These are phyloP conservation scores for Boletus coccyginus DNA, from an alignment of 768 basidiomycete species.

Conservation along the genomic window DNA sequence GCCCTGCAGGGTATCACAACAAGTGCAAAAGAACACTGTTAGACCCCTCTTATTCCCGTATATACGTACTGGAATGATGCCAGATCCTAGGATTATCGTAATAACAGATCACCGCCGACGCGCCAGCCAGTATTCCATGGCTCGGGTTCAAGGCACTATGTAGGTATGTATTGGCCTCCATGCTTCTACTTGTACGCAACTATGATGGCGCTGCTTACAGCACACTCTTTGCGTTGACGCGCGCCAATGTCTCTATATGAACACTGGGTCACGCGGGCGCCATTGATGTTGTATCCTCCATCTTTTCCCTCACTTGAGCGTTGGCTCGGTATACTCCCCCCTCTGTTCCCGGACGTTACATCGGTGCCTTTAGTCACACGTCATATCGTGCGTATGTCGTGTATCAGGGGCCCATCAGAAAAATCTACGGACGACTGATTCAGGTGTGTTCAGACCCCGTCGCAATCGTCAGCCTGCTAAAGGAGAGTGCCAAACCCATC, in stretches of 20 bases:
- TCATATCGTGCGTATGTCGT: background rate
- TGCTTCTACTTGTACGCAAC: no score
- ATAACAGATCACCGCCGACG: no score
- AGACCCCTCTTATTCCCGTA: no score
- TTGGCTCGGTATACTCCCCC: background rate
- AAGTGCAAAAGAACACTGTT: no score
- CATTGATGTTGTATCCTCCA: no score
- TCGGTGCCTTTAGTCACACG: background rate
- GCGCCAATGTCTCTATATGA: slow-evolving; percentile 1
- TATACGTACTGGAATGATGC: no score
- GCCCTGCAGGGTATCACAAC: no score
- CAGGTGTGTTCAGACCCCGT: background rate
- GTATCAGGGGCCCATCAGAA: background rate
- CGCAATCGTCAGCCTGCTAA: background rate
- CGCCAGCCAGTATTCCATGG: no score
- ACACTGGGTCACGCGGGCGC: background rate
- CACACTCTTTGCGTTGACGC: background rate
- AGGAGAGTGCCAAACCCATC: background rate
- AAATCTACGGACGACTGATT: background rate
- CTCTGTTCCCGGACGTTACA: background rate
- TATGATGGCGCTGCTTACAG: background rate
- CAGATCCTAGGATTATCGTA: no score
- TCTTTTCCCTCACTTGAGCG: background rate
- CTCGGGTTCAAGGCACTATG: no score
- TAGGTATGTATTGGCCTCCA: background rate